These are phyloP conservation scores for Blastobotrys aristatus DNA, from an alignment of 1,139 yeast species.

Conservation along the genomic window DNA sequence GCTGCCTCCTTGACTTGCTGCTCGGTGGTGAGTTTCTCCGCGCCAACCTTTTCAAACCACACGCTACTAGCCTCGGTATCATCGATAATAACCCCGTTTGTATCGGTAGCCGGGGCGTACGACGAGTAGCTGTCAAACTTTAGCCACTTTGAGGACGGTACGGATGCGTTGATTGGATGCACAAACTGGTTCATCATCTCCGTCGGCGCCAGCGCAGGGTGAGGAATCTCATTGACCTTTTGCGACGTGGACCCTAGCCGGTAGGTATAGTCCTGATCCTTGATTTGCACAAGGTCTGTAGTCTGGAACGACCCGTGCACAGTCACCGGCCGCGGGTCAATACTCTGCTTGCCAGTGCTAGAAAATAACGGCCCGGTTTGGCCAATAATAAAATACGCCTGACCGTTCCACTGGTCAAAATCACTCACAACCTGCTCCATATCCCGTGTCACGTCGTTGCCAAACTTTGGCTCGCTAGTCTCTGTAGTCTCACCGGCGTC, in stretches of 20 bases:
- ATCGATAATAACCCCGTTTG: slow-evolving; percentile 61
- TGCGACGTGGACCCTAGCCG: slow-evolving; percentile 49
- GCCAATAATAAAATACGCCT: slow-evolving; percentile 49
- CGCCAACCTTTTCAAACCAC: slow-evolving; percentile 76
- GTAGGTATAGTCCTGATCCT: slow-evolving; percentile 34
- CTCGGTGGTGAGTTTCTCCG: slow-evolving; percentile 36
- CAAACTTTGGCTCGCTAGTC: slow-evolving; percentile 23
- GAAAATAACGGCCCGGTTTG: slow-evolving; percentile 65
- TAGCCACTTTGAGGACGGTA: slow-evolving; percentile 81
- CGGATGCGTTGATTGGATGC: slow-evolving; percentile 83
- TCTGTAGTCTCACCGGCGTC: slow-evolving; percentile 3
- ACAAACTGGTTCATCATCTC: slow-evolving; percentile 66
- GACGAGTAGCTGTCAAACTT: slow-evolving; percentile 58
- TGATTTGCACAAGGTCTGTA: slow-evolving; percentile 55
- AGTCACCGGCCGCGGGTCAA: slow-evolving; percentile 60
- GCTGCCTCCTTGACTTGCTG: slow-evolving; percentile 15
- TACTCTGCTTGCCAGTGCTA: slow-evolving; percentile 53
- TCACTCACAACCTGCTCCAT: slow-evolving; percentile 61
- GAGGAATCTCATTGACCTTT: slow-evolving; percentile 43
- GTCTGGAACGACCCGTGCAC: slow-evolving; percentile 56
- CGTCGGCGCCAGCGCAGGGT: slow-evolving; percentile 59
- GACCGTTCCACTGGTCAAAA: slow-evolving; percentile 57
- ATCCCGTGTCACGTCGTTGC: slow-evolving; percentile 46
- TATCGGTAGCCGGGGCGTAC: slow-evolving; percentile 78
- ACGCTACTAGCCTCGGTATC: slow-evolving; percentile 59